phyloP scores from a whole-genome alignment of 495 filamentous ascomycete genomes.

The Podospora pseudoanserina region DNA sequence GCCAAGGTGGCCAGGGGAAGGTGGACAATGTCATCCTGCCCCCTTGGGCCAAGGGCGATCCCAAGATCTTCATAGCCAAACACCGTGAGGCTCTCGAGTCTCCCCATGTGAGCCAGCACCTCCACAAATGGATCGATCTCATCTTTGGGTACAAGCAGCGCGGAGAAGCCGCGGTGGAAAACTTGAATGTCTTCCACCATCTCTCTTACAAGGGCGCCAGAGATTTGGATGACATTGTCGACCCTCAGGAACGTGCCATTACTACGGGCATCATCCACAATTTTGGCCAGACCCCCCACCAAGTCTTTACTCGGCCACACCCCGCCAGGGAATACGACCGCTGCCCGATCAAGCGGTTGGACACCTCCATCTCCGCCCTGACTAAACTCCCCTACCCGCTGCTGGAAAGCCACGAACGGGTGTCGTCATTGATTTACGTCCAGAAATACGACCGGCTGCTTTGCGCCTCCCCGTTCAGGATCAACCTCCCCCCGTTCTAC shows the following conservation, averaged over 20 bases:
- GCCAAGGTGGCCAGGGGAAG: constrained; percentile 70
- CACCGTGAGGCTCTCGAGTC: constrained; percentile 92
- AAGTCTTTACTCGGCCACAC: constrained; percentile 83
- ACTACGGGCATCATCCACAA: constrained; percentile 97
- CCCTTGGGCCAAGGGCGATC: constrained; percentile 95
- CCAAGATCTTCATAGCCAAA: constrained; percentile 91
- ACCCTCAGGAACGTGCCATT: constrained; percentile 75
- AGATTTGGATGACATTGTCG: constrained; percentile 86
- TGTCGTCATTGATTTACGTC: constrained; percentile 74
- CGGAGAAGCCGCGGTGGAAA: constrained; percentile 87
- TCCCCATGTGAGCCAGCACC: constrained; percentile 81
- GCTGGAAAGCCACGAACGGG: constrained; percentile 74
- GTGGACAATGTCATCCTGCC: constrained; percentile 85
- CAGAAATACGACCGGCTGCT: constrained; percentile 77
- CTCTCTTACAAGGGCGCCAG: constrained; percentile 91
- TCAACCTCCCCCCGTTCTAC: constrained; percentile 81
- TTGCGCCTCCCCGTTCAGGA: constrained; percentile 73
- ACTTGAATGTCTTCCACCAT: constrained; percentile 92
- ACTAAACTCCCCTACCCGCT: constrained; percentile 79
- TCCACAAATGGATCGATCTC: constrained; percentile 95
- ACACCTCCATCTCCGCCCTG: constrained; percentile 71
- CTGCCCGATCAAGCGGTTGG: constrained; percentile 62
- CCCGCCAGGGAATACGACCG: constrained; percentile 63
- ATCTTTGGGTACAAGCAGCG: constrained; percentile 94
- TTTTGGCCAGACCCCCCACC: constrained; percentile 94